Evolutionary conservation across 1,284 basidiomycete genomes (phyloP), one percentile per base, ranked within the genome.

Genomic region (Austropuccinia psidii): DNA sequence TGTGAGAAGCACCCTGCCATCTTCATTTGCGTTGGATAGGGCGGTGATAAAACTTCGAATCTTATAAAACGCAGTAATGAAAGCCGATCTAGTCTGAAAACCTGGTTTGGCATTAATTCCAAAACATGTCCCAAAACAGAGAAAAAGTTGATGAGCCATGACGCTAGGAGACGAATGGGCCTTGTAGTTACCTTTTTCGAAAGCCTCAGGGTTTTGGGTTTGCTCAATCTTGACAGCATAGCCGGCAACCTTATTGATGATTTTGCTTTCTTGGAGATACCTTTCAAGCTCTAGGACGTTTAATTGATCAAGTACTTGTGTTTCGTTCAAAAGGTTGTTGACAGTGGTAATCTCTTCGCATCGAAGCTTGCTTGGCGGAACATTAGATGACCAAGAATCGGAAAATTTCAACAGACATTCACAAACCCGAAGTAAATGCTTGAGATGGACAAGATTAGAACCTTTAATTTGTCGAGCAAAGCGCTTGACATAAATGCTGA

Each of bases 31-130:
- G 76, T 90, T 88, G 0, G 89, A 89, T 27, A 98, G 83, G 0
- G 91, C 88, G 1, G 91, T 80, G 77, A 98, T 85, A 78, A 98
- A 92, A 27, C 87, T 83, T 81, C 98, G 92, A 24, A 98, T 88
- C 0, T 85, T 82, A 79, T 93, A 90, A 75, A 98, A 84, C 1
- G 92, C 89, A 0, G 91, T 88, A n/a, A 90, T 86, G 6, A 82
- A 80, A 35, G 77, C 77, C 54, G 78, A 77, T 21, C 78, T 74
- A 62, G 73, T 43, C 35, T 55, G 35, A 24, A 55, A 61, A 27
- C 47, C 31, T 50, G 33, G 43, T 57, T 45, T 58, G 47, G 19
- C 5, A 3, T 9, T 4, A 7, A 29, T 35, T 24, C 8, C 61
- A 72, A 60, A 33, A 0, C 15, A 35, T 6, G 31, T 19, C 43